phyloP scores from a whole-genome alignment of 306 rosid genomes.

The Citrullus colocynthis region DNA sequence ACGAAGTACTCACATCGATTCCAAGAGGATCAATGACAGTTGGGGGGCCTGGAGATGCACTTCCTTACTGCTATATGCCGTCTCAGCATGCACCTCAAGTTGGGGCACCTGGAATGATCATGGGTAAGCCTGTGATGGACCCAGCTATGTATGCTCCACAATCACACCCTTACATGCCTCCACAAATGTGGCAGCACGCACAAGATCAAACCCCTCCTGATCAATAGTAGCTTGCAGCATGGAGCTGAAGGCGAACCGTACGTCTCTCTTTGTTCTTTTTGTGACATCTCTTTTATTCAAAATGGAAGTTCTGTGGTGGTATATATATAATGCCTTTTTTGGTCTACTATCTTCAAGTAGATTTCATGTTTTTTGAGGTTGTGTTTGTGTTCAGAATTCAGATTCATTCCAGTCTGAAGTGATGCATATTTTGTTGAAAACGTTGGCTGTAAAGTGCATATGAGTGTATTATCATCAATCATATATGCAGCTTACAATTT shows the following conservation, averaged over 20 bases:
- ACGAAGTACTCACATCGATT: slow-evolving; percentile 45
- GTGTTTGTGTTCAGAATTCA: not conserved
- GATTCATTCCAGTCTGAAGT: not conserved
- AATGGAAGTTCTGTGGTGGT: not conserved
- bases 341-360: not conserved
- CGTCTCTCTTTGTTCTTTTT: slow-evolving; percentile 7
- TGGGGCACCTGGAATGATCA: slow-evolving; percentile 46
- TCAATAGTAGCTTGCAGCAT: slow-evolving; percentile 19
- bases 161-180: slow-evolving; percentile 39
- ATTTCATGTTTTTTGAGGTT: not conserved
- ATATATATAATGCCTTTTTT: not conserved
- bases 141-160: slow-evolving; percentile 36
- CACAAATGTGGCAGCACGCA: slow-evolving; percentile 44
- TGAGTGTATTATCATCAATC: slow-evolving; percentile 4
- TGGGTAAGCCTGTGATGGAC: slow-evolving; percentile 50
- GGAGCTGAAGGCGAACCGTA: slow-evolving; percentile 14
- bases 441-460: slow-evolving; percentile 2
- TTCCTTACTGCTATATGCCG: slow-evolving; percentile 26
- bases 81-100: slow-evolving; percentile 31
- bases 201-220: slow-evolving; percentile 42
- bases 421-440: slow-evolving; percentile 15
- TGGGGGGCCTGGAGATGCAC: slow-evolving; percentile 23
- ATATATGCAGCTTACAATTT: not conserved
- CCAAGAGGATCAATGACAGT: slow-evolving; percentile 38
- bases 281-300: not conserved